phyloP scores from a whole-genome alignment of 23 red algal genomes.

The Rhodosorus marinus region DNA sequence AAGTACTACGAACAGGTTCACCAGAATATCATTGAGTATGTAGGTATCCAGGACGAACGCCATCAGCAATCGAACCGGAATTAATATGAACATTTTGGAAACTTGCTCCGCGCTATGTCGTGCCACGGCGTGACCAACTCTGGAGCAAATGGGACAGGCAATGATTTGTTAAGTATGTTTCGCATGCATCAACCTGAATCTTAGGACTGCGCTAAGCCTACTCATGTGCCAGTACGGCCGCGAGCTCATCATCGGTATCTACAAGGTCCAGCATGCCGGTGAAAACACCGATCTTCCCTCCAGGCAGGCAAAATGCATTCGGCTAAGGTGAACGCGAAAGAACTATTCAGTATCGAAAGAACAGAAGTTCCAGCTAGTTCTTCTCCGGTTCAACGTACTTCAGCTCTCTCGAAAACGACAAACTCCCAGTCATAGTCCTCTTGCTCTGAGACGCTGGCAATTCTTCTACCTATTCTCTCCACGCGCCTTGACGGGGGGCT shows the following conservation, averaged over 20 bases:
- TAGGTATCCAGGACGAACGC: constrained; percentile 26
- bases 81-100: constrained; percentile 31
- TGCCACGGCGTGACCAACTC: constrained; percentile 70
- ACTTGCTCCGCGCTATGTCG: constrained; percentile 79
- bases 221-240: constrained; percentile 72
- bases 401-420: constrained; percentile 36
- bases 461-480: constrained; percentile 21
- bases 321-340: too few relatives aligned
- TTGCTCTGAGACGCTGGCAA: constrained; percentile 6
- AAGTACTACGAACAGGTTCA: constrained; percentile 28
- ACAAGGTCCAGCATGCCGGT: constrained; percentile 53
- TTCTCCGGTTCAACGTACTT: too few relatives aligned
- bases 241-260: constrained; percentile 38
- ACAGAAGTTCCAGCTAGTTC: too few relatives aligned
- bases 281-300: constrained; percentile 67
- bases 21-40: constrained; percentile 17
- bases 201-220: too few relatives aligned
- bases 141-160: too few relatives aligned
- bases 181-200: too few relatives aligned
- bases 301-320: constrained; percentile 87
- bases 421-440: constrained; percentile 66
- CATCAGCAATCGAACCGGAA: constrained; percentile 25
- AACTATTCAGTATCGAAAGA: too few relatives aligned
- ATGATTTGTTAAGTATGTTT: too few relatives aligned
- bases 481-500: constrained; percentile 21